A percentile compares a stretch with the other conserved stretches of the same genome.
Conservation (phyloP, 2,329 filamentous ascomycete genomes). For the Cladosporium sp. region DNA sequence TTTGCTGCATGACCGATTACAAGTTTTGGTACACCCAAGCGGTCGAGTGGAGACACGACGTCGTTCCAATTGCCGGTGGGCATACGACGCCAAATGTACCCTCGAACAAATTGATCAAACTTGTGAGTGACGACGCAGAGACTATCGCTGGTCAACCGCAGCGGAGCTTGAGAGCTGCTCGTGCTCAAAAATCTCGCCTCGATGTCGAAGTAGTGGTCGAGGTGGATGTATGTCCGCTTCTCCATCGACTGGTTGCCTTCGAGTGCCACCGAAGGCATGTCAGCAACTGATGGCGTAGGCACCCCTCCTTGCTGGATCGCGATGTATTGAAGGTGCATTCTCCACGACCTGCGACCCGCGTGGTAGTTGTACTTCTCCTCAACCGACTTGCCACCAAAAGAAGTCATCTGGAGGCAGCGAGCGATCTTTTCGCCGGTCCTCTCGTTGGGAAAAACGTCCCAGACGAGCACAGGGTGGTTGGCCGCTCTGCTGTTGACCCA, state of each 20-base stretch:
- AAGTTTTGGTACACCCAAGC: background rate
- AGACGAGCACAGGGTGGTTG: background rate
- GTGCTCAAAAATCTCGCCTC: background rate
- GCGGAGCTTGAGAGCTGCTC: background rate
- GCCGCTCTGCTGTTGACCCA: background rate
- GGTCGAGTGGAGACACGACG: background rate
- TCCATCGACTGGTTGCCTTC: background rate
- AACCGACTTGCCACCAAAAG: background rate
- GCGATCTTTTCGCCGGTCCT: background rate
- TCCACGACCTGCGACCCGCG: background rate
- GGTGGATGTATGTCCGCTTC: conserved; percentile 13
- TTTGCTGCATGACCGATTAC: background rate
- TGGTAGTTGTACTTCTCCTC: conserved; percentile 10
- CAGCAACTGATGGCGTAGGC: background rate
- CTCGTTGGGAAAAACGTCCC: background rate
- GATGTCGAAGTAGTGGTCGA: conserved; percentile 16
- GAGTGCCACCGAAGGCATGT: background rate
- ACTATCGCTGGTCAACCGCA: background rate
- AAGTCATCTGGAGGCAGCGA: conserved; percentile 10
- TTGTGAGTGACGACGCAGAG: background rate
- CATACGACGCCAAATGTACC: background rate
- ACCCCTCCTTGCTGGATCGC: background rate
- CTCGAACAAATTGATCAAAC: background rate
- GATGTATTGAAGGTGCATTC: background rate
- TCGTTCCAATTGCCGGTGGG: background rate